Conservation (phyloP, 345 rosid genomes). For the Acer yangbiense region DNA sequence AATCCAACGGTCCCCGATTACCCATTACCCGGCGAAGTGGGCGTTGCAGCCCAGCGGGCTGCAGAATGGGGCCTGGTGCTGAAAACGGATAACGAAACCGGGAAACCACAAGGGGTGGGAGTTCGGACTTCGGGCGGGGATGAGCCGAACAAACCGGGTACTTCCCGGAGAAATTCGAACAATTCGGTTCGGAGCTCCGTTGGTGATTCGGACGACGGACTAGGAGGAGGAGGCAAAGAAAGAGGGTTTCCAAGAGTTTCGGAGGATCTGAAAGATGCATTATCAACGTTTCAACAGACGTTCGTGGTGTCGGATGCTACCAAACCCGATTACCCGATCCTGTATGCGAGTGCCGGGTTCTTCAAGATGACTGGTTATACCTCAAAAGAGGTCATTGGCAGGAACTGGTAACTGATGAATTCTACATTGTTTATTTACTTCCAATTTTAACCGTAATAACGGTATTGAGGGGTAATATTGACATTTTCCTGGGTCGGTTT, state of each 20-base stretch:
- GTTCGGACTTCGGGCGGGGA: constrained; percentile 86
- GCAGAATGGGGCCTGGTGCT: constrained; percentile 98
- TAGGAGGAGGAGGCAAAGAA: constrained; percentile 35
- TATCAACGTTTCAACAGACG: constrained; percentile 91
- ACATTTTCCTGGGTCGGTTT: background rate
- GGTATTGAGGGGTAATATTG: constrained; percentile 19
- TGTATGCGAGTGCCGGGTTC: constrained; percentile 98
- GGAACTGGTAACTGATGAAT: constrained; percentile 67
- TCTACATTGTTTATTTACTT: background rate
- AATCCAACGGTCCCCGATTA: constrained; percentile 10
- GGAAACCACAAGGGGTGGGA: constrained; percentile 77
- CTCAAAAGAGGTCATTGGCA: constrained; percentile 87
- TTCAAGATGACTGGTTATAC: constrained; percentile 97
- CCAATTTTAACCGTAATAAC: constrained; percentile 19
- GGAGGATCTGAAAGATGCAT: constrained; percentile 74
- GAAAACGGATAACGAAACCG: constrained; percentile 74
- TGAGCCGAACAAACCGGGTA: constrained; percentile 46
- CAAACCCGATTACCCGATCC: constrained; percentile 80
- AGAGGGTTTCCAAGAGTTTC: constrained; percentile 74
- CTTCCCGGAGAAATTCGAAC: constrained; percentile 62
- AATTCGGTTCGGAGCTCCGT: constrained; percentile 82
- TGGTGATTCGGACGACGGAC: constrained; percentile 50
- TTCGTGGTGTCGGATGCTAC: constrained; percentile 96
- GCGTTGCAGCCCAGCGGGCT: constrained; percentile 76
- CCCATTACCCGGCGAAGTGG: constrained; percentile 41